Evolutionary conservation across 768 basidiomycete genomes (phyloP).

Genomic region (Gloeostereum incarnatum): DNA sequence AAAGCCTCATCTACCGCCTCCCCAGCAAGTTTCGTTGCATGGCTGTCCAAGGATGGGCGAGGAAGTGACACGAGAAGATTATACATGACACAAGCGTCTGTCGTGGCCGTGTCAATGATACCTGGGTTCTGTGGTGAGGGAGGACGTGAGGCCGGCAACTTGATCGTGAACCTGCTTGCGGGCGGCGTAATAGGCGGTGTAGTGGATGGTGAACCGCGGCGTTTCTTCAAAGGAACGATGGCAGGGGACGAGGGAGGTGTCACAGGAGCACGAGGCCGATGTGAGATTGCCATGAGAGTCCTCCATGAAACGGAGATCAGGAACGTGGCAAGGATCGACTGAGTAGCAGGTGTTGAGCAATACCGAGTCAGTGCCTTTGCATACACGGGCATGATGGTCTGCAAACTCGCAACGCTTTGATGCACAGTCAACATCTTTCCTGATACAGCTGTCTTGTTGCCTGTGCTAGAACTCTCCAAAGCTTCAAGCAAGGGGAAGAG

Average conservation of each 20-base stretch:
- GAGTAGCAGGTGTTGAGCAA: conserved; percentile 41
- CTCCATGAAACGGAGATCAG: conserved; percentile 72
- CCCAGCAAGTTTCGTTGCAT: conserved; percentile 45
- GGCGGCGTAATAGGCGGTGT: conserved; percentile 52
- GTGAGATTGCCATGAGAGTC: conserved; percentile 58
- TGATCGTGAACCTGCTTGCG: conserved; percentile 52
- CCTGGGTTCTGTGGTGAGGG: conserved; percentile 42
- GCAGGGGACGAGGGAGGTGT: conserved; percentile 32
- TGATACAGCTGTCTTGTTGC: conserved; percentile 19
- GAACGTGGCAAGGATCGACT: conserved; percentile 57
- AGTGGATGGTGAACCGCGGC: conserved; percentile 26
- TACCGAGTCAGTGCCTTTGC: conserved; percentile 47
- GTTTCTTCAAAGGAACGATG: conserved; percentile 27
- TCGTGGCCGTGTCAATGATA: conserved; percentile 31
- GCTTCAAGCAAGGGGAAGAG: conserved; percentile 53
- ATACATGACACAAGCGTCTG: conserved; percentile 54
- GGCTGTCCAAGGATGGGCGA: conserved; percentile 42
- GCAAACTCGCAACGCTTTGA: conserved; percentile 51
- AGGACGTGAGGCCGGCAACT: conserved; percentile 57
- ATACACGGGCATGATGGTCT: conserved; percentile 54
- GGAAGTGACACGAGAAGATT: conserved; percentile 55
- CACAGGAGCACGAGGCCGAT: conserved; percentile 37
- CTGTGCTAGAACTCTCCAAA: conserved; percentile 30
- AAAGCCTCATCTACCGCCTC: conserved; percentile 81
- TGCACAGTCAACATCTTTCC: conserved; percentile 30